Conservation (phyloP, 2,329 filamentous ascomycete genomes). For the Pestalotiopsis sp. region DNA sequence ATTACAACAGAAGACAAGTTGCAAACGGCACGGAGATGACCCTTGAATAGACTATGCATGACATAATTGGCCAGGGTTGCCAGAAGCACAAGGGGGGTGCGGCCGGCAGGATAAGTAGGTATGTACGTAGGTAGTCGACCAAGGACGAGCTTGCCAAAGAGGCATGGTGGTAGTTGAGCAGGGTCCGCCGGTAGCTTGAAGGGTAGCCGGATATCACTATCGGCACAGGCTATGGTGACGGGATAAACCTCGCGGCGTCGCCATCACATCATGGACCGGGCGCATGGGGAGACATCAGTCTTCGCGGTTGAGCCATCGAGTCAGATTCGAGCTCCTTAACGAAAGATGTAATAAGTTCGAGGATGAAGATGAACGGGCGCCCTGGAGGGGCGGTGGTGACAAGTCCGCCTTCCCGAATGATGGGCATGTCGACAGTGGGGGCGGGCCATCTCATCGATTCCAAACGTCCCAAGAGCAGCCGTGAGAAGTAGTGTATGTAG, state of each 20-base stretch:
- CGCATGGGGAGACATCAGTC: background rate
- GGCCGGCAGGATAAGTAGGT: slow-evolving; percentile 19
- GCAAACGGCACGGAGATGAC: slow-evolving; percentile 38
- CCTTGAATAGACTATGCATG: slow-evolving; percentile 43
- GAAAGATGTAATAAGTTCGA: background rate
- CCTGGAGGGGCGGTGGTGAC: background rate
- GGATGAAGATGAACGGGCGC: background rate
- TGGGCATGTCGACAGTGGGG: slow-evolving; percentile 10
- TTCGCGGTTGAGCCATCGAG: background rate
- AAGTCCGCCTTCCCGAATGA: slow-evolving; percentile 14
- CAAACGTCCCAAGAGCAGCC: slow-evolving; percentile 3
- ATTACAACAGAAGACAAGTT: slow-evolving; percentile 27
- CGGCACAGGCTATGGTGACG: slow-evolving; percentile 1
- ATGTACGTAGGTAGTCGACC: background rate
- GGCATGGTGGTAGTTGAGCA: slow-evolving; percentile 16
- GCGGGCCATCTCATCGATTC: background rate
- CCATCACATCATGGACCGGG: background rate
- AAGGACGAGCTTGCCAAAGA: slow-evolving; percentile 12
- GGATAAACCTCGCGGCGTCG: background rate
- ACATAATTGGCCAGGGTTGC: slow-evolving; percentile 42
- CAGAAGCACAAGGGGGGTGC: slow-evolving; percentile 19
- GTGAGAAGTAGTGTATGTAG: background rate
- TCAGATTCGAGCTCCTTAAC: slow-evolving; percentile 6
- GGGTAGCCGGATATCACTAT: background rate
- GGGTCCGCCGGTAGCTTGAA: slow-evolving; percentile 4